Conservation (phyloP, 768 basidiomycete species). For the Rhodotorula toruloides region DNA sequence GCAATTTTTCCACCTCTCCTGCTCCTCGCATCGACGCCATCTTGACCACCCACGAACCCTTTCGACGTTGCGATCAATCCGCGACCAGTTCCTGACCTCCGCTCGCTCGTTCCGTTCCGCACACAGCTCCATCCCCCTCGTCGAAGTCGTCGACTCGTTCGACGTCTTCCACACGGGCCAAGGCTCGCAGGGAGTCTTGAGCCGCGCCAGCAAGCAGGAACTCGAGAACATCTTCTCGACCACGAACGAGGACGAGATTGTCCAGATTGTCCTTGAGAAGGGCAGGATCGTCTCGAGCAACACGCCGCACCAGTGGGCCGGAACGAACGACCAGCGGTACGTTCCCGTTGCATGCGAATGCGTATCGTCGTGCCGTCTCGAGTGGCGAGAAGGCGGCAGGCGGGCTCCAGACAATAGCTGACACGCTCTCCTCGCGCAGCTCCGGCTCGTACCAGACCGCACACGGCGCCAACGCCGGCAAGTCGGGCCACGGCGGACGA, state of each 20-base stretch:
- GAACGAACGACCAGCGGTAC: conserved; percentile 23
- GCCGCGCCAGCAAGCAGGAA: conserved; percentile 72
- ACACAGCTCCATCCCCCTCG: conserved; percentile 59
- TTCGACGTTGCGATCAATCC: no score
- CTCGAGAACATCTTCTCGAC: conserved; percentile 69
- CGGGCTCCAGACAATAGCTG: not conserved
- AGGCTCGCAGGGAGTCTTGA: conserved; percentile 64
- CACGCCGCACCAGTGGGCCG: conserved; percentile 11
- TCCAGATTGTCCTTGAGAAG: conserved; percentile 58
- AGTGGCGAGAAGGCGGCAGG: not conserved
- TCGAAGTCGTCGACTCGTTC: conserved; percentile 78
- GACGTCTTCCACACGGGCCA: conserved; percentile 64
- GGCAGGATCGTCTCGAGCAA: conserved; percentile 55
- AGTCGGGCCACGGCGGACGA: not conserved
- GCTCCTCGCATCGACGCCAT: not conserved
- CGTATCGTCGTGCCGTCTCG: not conserved
- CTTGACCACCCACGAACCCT: not conserved
- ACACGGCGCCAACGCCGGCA: not conserved
- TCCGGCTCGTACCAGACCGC: conserved; percentile 2
- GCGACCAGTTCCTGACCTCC: no score
- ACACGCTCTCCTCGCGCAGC: not conserved
- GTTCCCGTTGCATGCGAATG: not conserved
- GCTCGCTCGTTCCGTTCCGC: not conserved
- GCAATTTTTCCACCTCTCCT: not conserved
- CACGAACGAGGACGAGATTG: conserved; percentile 61